phyloP scores from a whole-genome alignment of 2,329 filamentous ascomycete species.

The Fusarium bulbicola region DNA sequence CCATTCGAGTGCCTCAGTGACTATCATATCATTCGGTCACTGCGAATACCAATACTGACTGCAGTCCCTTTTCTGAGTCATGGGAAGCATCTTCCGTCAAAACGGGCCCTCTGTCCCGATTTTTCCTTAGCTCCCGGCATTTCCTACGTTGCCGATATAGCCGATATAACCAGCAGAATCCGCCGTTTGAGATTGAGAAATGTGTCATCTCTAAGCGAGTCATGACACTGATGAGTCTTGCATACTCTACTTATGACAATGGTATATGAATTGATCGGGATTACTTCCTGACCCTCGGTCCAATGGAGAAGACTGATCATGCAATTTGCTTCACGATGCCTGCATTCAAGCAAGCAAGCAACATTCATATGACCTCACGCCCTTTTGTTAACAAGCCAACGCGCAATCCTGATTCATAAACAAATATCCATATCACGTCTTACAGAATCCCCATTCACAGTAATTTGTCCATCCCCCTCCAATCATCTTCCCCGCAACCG shows the following conservation, averaged over 20 bases:
- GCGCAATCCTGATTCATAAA: background rate
- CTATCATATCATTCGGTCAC: background rate
- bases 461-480: background rate
- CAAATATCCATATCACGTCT: background rate
- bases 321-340: background rate
- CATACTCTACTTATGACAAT: background rate
- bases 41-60: background rate
- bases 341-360: background rate
- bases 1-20: background rate
- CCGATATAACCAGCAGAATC: background rate
- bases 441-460: background rate
- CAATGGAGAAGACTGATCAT: background rate
- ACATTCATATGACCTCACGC: too few relatives aligned
- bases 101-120: background rate
- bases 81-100: background rate
- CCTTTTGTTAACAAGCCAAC: background rate
- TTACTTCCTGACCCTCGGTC: background rate
- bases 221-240: accelerated
- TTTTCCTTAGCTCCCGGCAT: background rate
- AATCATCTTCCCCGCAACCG: background rate
- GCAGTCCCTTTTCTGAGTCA: background rate
- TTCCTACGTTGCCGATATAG: constrained; percentile 2
- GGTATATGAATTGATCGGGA: accelerated
- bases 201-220: background rate
- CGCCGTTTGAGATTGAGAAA: background rate